Conservation (phyloP, 495 filamentous ascomycete species). For the Podospora anserina region DNA sequence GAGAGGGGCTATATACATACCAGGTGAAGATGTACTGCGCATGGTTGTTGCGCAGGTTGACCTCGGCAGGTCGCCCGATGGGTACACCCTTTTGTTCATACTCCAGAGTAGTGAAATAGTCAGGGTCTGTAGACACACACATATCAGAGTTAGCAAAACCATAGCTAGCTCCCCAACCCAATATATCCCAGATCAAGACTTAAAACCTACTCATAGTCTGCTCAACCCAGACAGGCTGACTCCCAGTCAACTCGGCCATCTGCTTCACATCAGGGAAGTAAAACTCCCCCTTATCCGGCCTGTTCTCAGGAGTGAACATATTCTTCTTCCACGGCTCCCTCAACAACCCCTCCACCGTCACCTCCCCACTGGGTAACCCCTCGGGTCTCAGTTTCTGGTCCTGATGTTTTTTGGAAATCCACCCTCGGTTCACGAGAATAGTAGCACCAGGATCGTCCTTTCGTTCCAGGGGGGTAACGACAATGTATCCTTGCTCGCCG, state of each 20-base stretch:
- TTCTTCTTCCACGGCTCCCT: slow-evolving; percentile 94
- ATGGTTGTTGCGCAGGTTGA: slow-evolving; percentile 94
- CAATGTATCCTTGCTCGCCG: slow-evolving; percentile 83
- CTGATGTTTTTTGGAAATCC: slow-evolving; percentile 72
- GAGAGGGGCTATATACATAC: slow-evolving; percentile 49
- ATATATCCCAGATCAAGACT: neutral
- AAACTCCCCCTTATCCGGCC: slow-evolving; percentile 76
- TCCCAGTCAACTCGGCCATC: slow-evolving; percentile 84
- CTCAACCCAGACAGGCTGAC: slow-evolving; percentile 91
- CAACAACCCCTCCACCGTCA: slow-evolving; percentile 79
- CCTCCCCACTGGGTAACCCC: slow-evolving; percentile 60
- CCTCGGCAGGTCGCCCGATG: slow-evolving; percentile 85
- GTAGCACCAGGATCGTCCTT: slow-evolving; percentile 42
- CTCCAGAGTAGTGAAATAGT: slow-evolving; percentile 68
- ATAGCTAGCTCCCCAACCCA: neutral
- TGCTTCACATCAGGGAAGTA: slow-evolving; percentile 92
- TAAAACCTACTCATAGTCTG: slow-evolving; percentile 77
- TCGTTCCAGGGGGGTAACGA: slow-evolving; percentile 86
- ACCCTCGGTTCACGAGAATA: slow-evolving; percentile 82
- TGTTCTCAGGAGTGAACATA: slow-evolving; percentile 90
- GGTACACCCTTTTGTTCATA: slow-evolving; percentile 78
- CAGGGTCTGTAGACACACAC: slow-evolving; percentile 56
- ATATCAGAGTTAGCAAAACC: slow-evolving; percentile 9
- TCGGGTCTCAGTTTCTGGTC: slow-evolving; percentile 58
- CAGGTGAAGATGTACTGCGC: slow-evolving; percentile 98